phyloP scores from a whole-genome alignment of 768 basidiomycete species.

The Roridomyces roridus region DNA sequence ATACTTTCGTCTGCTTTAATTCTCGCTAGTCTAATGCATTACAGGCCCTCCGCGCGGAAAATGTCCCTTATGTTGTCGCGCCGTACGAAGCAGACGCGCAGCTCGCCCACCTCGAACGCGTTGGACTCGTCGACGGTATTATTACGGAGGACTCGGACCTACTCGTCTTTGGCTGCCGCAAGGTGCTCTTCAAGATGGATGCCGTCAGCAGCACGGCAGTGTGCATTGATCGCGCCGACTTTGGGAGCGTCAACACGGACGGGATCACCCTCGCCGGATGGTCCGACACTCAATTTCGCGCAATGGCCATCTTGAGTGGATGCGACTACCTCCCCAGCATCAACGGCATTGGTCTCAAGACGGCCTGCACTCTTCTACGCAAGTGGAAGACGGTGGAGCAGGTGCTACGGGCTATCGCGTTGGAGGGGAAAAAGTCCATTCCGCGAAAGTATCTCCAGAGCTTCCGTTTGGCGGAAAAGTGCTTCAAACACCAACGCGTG shows the following conservation, averaged over 20 bases:
- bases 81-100: slow-evolving; percentile 99
- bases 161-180: slow-evolving; percentile 94
- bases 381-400: slow-evolving; percentile 89
- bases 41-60: slow-evolving; percentile 86
- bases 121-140: slow-evolving; percentile 85
- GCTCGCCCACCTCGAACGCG: slow-evolving; percentile 87
- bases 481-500: slow-evolving; percentile 92
- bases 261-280: slow-evolving; percentile 85
- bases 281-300: slow-evolving; percentile 88
- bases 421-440: slow-evolving; percentile 86
- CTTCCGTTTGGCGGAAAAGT: slow-evolving; percentile 86
- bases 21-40: slow-evolving; percentile 13
- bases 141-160: slow-evolving; percentile 98
- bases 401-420: slow-evolving; percentile 71
- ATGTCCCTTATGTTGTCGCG: slow-evolving; percentile 86
- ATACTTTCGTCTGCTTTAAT: slow-evolving; percentile 7
- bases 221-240: slow-evolving; percentile 70
- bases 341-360: slow-evolving; percentile 92
- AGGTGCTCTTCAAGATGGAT: slow-evolving; percentile 95
- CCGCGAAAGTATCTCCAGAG: slow-evolving; percentile 77
- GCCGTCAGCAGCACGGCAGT: slow-evolving; percentile 64
- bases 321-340: slow-evolving; percentile 95
- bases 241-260: slow-evolving; percentile 60
- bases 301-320: slow-evolving; percentile 93
- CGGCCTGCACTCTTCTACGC: slow-evolving; percentile 80